These are phyloP conservation scores for Umbilicus rupestris DNA, from an alignment of 164 flowering plant species.

Conservation along the genomic window DNA sequence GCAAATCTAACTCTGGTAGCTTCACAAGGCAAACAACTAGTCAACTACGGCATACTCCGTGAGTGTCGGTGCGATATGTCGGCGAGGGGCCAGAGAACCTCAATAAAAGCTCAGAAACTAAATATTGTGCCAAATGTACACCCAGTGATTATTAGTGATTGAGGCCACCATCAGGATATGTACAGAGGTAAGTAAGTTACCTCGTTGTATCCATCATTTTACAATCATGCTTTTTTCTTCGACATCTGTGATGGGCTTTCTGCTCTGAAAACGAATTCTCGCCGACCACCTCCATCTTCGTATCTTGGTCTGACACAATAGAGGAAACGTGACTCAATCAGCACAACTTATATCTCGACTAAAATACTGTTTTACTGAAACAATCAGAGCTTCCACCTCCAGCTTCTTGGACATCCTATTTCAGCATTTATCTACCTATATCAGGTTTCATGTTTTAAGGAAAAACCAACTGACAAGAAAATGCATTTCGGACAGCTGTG, in stretches of 20 bases:
- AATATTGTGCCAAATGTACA: neutral
- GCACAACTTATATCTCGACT: neutral
- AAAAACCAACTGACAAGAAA: neutral
- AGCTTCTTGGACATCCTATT: neutral
- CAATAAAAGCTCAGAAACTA: neutral
- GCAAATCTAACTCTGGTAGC: neutral
- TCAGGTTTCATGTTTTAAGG: neutral
- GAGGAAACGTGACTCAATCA: slow-evolving; percentile 8
- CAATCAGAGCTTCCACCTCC: neutral
- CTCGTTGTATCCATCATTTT: slow-evolving; percentile 38
- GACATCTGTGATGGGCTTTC: slow-evolving; percentile 70
- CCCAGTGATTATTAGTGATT: neutral
- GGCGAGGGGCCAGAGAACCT: neutral
- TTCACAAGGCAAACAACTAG: neutral
- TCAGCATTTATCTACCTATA: neutral
- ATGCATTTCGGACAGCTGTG: neutral
- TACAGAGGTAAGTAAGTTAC: slow-evolving; percentile 6
- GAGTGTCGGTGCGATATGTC: neutral
- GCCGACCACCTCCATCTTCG: slow-evolving; percentile 59
- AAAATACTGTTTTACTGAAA: neutral
- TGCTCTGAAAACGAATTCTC: slow-evolving; percentile 62
- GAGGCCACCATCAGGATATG: neutral
- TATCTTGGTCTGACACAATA: slow-evolving; percentile 28
- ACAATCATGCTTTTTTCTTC: slow-evolving; percentile 78
- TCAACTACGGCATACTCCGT: neutral